Conservation (phyloP, 129 eudicot genomes). For the Pseudognaphalium luteoalbum region DNA sequence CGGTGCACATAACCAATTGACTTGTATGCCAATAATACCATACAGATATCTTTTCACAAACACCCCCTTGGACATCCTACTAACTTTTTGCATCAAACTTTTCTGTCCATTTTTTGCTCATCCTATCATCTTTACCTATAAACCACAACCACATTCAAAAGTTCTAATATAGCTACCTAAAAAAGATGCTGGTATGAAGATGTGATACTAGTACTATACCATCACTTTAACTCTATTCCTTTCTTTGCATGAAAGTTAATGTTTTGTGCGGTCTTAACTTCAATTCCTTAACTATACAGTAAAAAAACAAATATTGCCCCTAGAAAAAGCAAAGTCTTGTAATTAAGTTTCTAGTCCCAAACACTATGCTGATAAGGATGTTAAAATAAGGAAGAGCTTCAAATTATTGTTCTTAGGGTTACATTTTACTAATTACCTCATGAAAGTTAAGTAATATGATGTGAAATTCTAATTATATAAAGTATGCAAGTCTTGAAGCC, state of each 20-base stretch:
- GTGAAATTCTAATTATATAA: conserved; percentile 1
- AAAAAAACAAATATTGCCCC: not conserved
- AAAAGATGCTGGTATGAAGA: conserved; percentile 30
- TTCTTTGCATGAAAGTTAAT: conserved; percentile 30
- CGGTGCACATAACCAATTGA: conserved; percentile 6
- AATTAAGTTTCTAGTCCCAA: not conserved
- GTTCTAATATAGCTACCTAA: conserved; percentile 26
- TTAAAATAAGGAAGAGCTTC: not conserved
- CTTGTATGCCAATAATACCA: conserved; percentile 5
- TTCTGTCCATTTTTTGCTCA: not conserved
- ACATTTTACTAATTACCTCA: not conserved
- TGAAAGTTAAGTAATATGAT: not conserved
- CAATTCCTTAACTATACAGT: conserved; percentile 12
- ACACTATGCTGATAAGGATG: not conserved
- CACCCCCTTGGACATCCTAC: conserved; percentile 12
- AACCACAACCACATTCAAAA: conserved; percentile 36
- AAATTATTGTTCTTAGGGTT: not conserved
- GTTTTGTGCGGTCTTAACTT: conserved; percentile 14
- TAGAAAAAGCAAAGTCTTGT: conserved; percentile 2
- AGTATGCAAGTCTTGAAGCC: conserved; percentile 19
- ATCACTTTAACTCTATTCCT: conserved; percentile 27
- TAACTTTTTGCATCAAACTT: conserved; percentile 16
- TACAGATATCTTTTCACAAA: not conserved
- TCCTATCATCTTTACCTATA: conserved; percentile 21
- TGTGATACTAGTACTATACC: conserved; percentile 19